Conservation (phyloP, 371 early-diverging fungal species). For the Chytridiales sp. region DNA sequence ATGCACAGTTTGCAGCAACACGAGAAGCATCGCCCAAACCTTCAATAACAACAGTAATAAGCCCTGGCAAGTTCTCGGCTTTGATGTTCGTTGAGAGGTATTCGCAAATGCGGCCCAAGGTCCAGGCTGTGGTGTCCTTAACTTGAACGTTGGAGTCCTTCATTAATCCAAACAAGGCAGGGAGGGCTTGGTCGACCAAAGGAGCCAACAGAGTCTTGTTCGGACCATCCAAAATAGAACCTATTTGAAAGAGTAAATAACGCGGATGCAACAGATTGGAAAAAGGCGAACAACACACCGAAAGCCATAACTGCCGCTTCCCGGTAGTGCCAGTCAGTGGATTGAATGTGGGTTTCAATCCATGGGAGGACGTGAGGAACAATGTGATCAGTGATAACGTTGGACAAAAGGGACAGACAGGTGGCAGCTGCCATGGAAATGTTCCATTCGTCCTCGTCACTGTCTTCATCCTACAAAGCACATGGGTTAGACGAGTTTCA, state of each 20-base stretch:
- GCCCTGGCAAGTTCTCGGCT: conserved; percentile 69
- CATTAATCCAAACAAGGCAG: conserved; percentile 84
- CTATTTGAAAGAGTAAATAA: conserved; percentile 6
- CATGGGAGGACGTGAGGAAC: conserved; percentile 84
- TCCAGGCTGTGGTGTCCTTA: conserved; percentile 96
- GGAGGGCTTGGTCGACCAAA: conserved; percentile 85
- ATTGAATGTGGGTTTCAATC: conserved; percentile 80
- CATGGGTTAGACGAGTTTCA: neutral
- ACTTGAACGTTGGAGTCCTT: conserved; percentile 80
- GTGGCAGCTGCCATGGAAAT: conserved; percentile 96
- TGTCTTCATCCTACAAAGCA: conserved; percentile 80
- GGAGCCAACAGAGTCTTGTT: conserved; percentile 61
- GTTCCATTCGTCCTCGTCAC: conserved; percentile 97
- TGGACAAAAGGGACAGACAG: conserved; percentile 84
- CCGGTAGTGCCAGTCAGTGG: conserved; percentile 85
- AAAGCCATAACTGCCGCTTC: conserved; percentile 98
- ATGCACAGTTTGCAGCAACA: conserved; percentile 89
- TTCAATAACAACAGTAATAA: conserved; percentile 72
- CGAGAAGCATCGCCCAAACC: conserved; percentile 84
- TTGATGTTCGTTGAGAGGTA: conserved; percentile 51
- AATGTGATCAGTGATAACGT: conserved; percentile 73
- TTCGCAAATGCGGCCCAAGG: conserved; percentile 84
- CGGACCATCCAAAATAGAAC: conserved; percentile 93
- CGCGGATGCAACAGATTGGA: neutral
- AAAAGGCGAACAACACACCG: conserved; percentile 49